Evolutionary conservation across 1,139 yeast genomes (phyloP), one percentile per base, ranked within the genome.

Genomic region (Yamadazyma friedrichii): DNA sequence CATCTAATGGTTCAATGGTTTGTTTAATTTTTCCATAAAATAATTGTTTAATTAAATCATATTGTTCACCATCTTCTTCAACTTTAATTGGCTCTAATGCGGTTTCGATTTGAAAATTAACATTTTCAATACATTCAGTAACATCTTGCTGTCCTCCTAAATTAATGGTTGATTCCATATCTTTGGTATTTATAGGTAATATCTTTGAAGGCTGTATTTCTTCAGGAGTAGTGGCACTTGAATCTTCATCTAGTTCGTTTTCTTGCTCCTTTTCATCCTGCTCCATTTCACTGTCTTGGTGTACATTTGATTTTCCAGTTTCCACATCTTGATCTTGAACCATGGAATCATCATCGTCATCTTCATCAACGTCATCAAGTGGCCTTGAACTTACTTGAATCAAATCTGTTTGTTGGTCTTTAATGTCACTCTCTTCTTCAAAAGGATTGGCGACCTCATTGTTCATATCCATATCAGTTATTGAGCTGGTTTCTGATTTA

Each of bases 131-230:
- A 62, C 98, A 91, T 59, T 93, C 98, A 0, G 97, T 88, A 13
- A 93, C 98, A 67, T 93, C 98, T 59, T 93, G 98, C 59, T 93
- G 98, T 50, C 95, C 75, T 2, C 96, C 96, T 47, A 87, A 75
- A 51, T 84, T 93, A 38, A 84, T 71, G 0, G 93, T 82, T 50
- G 82, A 78, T 44, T 80, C 88, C 61, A 84, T 74, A 54, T 83
- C 88, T 45, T 80, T 84, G 2, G 77, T 62, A 44, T 80, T 74
- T 9, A 84, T 82, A 30, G 70, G 64, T 31, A 70, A 51, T 3
- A 67, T 48, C 37, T 53, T 52, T 2, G 59, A 47, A 6, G 30
- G 33, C 1, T 39, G 34, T n/a, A 20, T 17, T 8, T 38, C 37
- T 16, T 38, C 38, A 6, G 41, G 40, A 10, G 38, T 33, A 16